Base-by-base conservation (phyloP, 306 rosid genomes). In the Sechiopsis laciniata region DNA sequence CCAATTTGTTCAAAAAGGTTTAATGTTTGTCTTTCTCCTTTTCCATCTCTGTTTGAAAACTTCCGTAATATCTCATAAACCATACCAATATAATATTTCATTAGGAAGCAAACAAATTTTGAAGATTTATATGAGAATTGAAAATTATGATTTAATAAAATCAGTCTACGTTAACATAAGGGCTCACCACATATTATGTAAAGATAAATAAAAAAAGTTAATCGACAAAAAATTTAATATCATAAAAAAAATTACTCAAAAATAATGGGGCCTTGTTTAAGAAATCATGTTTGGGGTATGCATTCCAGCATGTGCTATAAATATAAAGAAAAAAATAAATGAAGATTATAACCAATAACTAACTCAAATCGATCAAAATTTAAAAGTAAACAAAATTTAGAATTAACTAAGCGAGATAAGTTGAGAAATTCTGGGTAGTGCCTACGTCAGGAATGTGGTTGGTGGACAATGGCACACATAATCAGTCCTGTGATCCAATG, bases 301-400 rank as follows among this genome's bases (percentile, higher is more conserved):
- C 26, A 17, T 63, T 61, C 68, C 10, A 61, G 21, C 68, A 29
- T 66, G 35, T 67, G 20, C 73, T 11, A 19, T 46, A 67, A 67
- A 13, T 20, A 48, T 46, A 3, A 45, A 20, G 13, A 19, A 51
- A 68, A 66, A 46, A 10, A 42, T 6, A 68, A 68, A 6, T 46
- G 56, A 68, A 68, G 37, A 46, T 21, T 19, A 19, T 17, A 19
- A 13, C 73, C 7, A 48, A 2, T 68, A 20, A 20, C 73, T 6
- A 46, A 68, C 40, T 46, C 7, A 48, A 68, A 37, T 35, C 51
- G 16, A 32, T 16, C 4, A 35, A 63, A 35, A 63, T 63, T 2
- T n/a, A 62, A 6, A 60, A 60, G 2, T 60, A 29, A 53, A 58
- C n/a, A 11, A 37, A 32, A 58, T n/a, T 4, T 61, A 10, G 45